Conservation (phyloP, 2,329 filamentous ascomycete genomes). For the Cladosporium colombiae region DNA sequence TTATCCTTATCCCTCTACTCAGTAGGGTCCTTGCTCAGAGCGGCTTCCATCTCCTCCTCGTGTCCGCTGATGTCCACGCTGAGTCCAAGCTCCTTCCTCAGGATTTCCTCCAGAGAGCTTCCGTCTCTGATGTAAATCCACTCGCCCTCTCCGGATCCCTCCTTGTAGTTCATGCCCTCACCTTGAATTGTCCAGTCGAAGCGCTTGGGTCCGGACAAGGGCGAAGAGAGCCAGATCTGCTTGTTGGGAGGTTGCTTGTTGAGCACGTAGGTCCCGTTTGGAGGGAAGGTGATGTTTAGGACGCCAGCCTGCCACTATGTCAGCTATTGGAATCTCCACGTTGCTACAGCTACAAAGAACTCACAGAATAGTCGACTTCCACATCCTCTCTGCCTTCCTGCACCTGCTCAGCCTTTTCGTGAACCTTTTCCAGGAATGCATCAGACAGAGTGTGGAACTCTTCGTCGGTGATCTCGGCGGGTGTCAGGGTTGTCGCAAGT, state of each 20-base stretch:
- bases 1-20: constrained; percentile 24
- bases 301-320: constrained; percentile 71
- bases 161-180: constrained; percentile 76
- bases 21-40: constrained; percentile 29
- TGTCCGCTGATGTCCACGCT: constrained; percentile 48
- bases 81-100: constrained; percentile 75
- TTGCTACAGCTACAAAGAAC: constrained; percentile 37
- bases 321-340: neutral
- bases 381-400: constrained; percentile 74
- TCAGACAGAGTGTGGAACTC: constrained; percentile 80
- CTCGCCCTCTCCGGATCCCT: constrained; percentile 69
- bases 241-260: constrained; percentile 99
- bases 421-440: constrained; percentile 65
- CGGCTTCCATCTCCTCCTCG: constrained; percentile 29
- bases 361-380: constrained; percentile 86
- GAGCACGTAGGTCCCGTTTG: constrained; percentile 81
- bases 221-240: constrained; percentile 94
- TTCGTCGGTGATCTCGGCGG: constrained; percentile 60
- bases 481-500: constrained; percentile 38
- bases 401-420: constrained; percentile 66
- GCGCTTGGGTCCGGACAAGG: constrained; percentile 86
- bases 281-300: constrained; percentile 70
- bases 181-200: constrained; percentile 82
- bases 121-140: constrained; percentile 91
- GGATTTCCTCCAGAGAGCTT: constrained; percentile 69